Base-by-base conservation (phyloP, 805 yeast genomes). In the Myxozyma nipponensis region DNA sequence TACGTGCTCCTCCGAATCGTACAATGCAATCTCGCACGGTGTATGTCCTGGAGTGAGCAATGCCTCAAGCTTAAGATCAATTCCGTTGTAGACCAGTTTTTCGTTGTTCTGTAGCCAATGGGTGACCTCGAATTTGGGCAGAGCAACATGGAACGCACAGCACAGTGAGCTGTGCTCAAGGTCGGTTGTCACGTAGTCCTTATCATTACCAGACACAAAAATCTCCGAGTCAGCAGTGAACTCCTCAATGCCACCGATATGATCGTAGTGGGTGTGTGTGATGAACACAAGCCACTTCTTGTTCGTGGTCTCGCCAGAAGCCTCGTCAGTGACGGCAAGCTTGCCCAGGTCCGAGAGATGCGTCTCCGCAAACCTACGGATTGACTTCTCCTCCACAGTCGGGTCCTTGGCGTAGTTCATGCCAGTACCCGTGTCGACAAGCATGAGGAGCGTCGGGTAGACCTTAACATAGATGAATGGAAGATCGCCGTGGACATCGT, bases 231-330 rank as follows among this genome's bases (percentile, higher is more conserved):
- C 52, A 15, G 46, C 50, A 17, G 58, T 45, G 41, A 54, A 54
- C 49, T 54, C 58, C 30, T 41, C 42, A 30, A 54, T 34, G 30
- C 56, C 58, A 25, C 58, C 58, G 44, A 54, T 50, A 40, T 54
- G 58, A 32, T 54, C 58, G 43, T 54, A 54, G 35, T 54, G 58
- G n/a, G 58, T 54, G 36, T 54, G 58, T 4, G 58, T 54, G 36
- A 54, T 54, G 49, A 54, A 54, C 15, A 54, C 47, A 13, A 54
- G 49, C 52, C 51, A 54, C 25, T 54, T 50, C 57, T 54, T 54
- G 45, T 51, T 54, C 46, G 39, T 46, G 32, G 39, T 30, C 35
- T 34, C 43, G 23, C 23, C 37, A 4, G 45, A 36, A 32, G 37
- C 48, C n/a, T 44, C 42, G 34, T 50, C 52, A 21, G 45, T 39